Conservation (phyloP, 2,329 filamentous ascomycete genomes). For the Purpureocillium takamizusanense region DNA sequence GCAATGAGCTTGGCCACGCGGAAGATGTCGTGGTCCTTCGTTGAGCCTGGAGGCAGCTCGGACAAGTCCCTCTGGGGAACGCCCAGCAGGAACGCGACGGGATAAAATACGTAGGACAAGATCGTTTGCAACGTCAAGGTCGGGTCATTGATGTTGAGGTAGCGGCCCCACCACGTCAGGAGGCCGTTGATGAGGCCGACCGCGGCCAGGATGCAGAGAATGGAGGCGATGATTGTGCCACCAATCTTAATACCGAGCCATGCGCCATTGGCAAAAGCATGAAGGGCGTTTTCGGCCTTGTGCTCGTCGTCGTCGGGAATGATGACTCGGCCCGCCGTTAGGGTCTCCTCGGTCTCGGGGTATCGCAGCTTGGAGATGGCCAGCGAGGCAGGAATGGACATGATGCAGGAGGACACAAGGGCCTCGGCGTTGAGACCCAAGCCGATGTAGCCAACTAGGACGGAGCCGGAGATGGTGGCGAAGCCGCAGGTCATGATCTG, state of each 20-base stretch:
- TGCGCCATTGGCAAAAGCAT: conserved; percentile 76
- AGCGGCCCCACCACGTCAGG: conserved; percentile 75
- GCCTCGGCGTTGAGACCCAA: conserved; percentile 79
- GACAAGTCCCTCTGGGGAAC: conserved; percentile 41
- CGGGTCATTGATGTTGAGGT: conserved; percentile 63
- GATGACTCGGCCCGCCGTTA: conserved; percentile 73
- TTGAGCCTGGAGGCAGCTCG: too few species aligned
- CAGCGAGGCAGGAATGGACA: conserved; percentile 88
- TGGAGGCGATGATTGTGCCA: conserved; percentile 68
- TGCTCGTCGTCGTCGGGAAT: conserved; percentile 73
- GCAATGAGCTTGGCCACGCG: conserved; percentile 73
- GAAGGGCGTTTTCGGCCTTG: conserved; percentile 68
- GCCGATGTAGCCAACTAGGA: conserved; percentile 76
- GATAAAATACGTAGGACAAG: conserved; percentile 69
- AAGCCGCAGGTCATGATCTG: conserved; percentile 91
- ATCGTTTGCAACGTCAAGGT: conserved; percentile 65
- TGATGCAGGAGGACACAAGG: conserved; percentile 84
- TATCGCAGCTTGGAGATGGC: conserved; percentile 85
- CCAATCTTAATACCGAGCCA: conserved; percentile 84
- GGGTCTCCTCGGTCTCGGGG: conserved; percentile 77
- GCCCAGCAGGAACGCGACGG: conserved; percentile 71
- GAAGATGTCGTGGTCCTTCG: conserved; percentile 52
- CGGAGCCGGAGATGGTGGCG: conserved; percentile 83
- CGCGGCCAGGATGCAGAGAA: conserved; percentile 77
- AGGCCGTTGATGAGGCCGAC: conserved; percentile 67